These are phyloP conservation scores for Cornus suecica DNA, from an alignment of 148 eudicot genomes.

Conservation along the genomic window DNA sequence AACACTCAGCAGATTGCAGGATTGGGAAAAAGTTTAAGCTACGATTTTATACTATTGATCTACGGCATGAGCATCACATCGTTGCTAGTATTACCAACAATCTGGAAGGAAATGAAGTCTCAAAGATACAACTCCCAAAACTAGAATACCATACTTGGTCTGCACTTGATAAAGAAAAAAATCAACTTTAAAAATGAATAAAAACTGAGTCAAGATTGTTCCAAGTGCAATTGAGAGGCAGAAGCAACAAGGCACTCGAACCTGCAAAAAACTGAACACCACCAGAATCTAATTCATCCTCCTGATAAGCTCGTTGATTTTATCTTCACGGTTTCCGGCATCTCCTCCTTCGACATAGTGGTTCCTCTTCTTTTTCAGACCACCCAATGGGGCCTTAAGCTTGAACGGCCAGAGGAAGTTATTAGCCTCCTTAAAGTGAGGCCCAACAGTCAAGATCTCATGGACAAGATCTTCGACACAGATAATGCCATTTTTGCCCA, in stretches of 20 bases:
- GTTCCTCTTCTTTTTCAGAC: slow-evolving; percentile 67
- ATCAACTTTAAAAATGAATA: neutral
- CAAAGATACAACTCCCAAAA: neutral
- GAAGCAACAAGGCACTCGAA: neutral
- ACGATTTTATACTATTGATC: neutral
- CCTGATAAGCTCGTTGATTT: slow-evolving; percentile 63
- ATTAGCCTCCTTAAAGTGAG: slow-evolving; percentile 71
- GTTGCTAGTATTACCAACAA: neutral
- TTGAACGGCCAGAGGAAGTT: slow-evolving; percentile 77
- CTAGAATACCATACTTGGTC: neutral
- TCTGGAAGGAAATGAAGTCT: neutral
- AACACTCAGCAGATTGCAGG: neutral
- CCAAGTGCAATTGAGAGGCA: neutral
- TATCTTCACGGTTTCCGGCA: slow-evolving; percentile 64
- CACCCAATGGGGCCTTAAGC: slow-evolving; percentile 63
- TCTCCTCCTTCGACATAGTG: slow-evolving; percentile 77
- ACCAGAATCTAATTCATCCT: slow-evolving; percentile 57
- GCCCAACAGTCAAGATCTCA: slow-evolving; percentile 64
- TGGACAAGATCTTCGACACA: slow-evolving; percentile 66
- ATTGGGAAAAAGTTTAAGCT: neutral
- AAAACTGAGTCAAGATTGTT: neutral
- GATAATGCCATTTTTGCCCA: slow-evolving; percentile 55
- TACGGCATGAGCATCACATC: neutral
- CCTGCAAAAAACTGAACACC: neutral
- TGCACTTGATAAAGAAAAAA: neutral